Conservation (phyloP, 768 basidiomycete genomes). For the Clitopilus passeckerianus region DNA sequence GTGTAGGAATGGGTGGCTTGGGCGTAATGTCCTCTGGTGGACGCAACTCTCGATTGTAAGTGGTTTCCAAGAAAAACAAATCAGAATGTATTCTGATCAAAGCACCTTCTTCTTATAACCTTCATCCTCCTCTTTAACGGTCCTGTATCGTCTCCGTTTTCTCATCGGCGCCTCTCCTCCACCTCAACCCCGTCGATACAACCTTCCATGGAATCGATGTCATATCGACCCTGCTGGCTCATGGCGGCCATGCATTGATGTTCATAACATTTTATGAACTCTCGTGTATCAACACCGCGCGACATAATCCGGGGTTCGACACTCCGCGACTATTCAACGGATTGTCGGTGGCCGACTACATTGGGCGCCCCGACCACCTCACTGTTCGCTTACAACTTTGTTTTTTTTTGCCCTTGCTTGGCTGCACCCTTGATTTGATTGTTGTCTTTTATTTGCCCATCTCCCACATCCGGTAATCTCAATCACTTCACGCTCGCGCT, state of each 20-base stretch:
- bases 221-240: not conserved
- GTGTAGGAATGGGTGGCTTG: slow-evolving; percentile 41
- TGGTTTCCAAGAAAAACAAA: slow-evolving; percentile 6
- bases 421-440: not conserved
- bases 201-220: not conserved
- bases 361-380: not conserved
- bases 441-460: not conserved
- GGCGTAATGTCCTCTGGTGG: slow-evolving; percentile 29
- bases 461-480: not conserved
- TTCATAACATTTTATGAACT: not conserved
- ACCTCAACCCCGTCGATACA: not conserved
- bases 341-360: not conserved
- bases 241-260: not conserved
- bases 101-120: not conserved
- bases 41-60: slow-evolving; percentile 33
- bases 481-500: not conserved
- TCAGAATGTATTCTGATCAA: not conserved
- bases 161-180: not conserved
- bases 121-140: not conserved
- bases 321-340: not conserved
- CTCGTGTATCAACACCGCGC: not conserved
- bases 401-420: not conserved
- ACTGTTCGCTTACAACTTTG: not conserved
- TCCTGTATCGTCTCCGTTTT: not conserved
- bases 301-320: not conserved